Conservation (phyloP, 352 stramenopile species). For the Pythium phragmitis region DNA sequence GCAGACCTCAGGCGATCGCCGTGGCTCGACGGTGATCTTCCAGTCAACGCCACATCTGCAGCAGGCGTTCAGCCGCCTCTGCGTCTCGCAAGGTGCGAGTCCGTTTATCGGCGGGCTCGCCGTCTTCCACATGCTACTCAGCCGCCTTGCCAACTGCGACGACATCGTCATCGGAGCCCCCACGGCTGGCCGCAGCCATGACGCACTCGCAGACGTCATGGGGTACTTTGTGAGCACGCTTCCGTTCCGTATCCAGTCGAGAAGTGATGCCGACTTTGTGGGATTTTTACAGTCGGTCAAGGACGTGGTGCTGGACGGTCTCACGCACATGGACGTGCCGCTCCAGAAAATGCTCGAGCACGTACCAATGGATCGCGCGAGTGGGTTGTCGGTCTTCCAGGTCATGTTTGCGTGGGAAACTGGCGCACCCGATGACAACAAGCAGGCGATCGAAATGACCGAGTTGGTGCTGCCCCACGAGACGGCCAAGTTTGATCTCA, state of each 20-base stretch:
- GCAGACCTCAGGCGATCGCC: conserved; percentile 9
- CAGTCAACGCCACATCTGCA: conserved; percentile 30
- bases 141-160: conserved; percentile 35
- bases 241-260: conserved; percentile 37
- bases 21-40: conserved; percentile 37
- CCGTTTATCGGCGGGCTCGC: conserved; percentile 51
- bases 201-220: conserved; percentile 37
- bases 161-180: conserved; percentile 52
- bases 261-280: conserved; percentile 29
- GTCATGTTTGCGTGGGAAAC: conserved; percentile 63
- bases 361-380: conserved; percentile 24
- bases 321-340: conserved; percentile 50
- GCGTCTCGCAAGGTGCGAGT: conserved; percentile 35
- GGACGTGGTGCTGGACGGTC: conserved; percentile 40
- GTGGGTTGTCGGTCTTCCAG: conserved; percentile 37
- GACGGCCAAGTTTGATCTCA: conserved; percentile 62
- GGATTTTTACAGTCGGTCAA: conserved; percentile 38
- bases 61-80: conserved; percentile 32
- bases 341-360: conserved; percentile 55
- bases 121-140: conserved; percentile 48
- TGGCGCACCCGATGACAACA: not conserved
- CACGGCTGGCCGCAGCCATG: conserved; percentile 32
- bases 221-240: conserved; percentile 66
- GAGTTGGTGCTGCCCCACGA: conserved; percentile 35
- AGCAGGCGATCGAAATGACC: conserved; percentile 10